Base-by-base conservation (phyloP, 495 filamentous ascomycete genomes). In the Mycothermus thermophilus region DNA sequence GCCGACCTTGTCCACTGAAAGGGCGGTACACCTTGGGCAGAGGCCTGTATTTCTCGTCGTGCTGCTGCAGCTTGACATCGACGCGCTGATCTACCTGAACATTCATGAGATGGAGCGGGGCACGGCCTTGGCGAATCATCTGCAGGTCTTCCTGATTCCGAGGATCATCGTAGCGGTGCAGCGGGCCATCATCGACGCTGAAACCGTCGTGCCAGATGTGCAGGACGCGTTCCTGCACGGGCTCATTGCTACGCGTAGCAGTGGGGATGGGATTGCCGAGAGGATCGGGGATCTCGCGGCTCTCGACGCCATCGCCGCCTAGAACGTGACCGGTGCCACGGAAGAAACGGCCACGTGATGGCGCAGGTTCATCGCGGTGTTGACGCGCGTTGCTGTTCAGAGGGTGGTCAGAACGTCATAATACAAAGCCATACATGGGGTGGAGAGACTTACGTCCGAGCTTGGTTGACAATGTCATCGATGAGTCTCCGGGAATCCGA, bases 141-240 rank as follows among this genome's bases (percentile, higher is more conserved):
- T 79, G 68, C 14, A 97, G 63, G 35, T 85, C 82, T 17, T 73
- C 73, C 13, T 76, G 74, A 48, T 95, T 93, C 5, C 72, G 72
- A 11, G 90, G 85, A 52, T 96, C 87, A 45, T 93, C 83, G 36
- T 83, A 87, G 21, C 80, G 74, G 48, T 75, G 85, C 7, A 97
- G 74, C n/a, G 79, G 75, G 13, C 90, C 90, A 48, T 96, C 87
- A 43, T 95, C 92, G 23, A 97, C 77, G 29, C 84, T 93, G 50
- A 96, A 94, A 2, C 90, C 90, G 57, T 97, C 81, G 10, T 69
- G 63, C 90, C 90, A 97, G 41, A 97, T 78, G 46, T 94, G 86
- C 25, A 97, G 68, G 12, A 72, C 73, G 25, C 86, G 74, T 26
- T 64, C 55, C 19, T 67, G 58, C 14, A 51, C 44, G 8, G 72